phyloP scores from a whole-genome alignment of 192 early-diverging fungal genomes.

The Phlyctochytrium bullatum region DNA sequence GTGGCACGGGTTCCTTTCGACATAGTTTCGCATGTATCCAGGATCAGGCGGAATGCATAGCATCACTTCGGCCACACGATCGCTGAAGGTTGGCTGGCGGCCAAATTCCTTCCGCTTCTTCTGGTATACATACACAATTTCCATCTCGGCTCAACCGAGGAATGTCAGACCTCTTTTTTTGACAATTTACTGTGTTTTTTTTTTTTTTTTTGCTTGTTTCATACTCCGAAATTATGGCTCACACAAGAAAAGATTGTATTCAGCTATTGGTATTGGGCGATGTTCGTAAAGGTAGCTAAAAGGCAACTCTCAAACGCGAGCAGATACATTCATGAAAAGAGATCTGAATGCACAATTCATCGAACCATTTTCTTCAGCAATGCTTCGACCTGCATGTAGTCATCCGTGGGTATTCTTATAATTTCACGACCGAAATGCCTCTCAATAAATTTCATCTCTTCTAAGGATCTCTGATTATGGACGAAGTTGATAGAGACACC shows the following conservation, averaged over 20 bases:
- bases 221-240: too few relatives aligned
- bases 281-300: too few relatives aligned
- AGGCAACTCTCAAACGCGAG: too few relatives aligned
- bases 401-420: constrained; percentile 75
- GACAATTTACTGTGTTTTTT: too few relatives aligned
- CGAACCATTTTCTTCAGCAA: constrained; percentile 77
- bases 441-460: constrained; percentile 83
- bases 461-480: constrained; percentile 68
- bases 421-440: constrained; percentile 77
- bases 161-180: too few relatives aligned
- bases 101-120: constrained; percentile 59
- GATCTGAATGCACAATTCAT: too few relatives aligned
- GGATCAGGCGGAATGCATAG: constrained; percentile 48
- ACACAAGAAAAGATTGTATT: too few relatives aligned
- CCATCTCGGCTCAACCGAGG: too few relatives aligned
- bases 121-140: constrained; percentile 65
- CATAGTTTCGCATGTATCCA: constrained; percentile 45
- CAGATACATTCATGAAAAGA: too few relatives aligned
- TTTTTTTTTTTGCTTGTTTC: too few relatives aligned
- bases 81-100: constrained; percentile 48
- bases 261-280: too few relatives aligned
- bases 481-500: constrained; percentile 96
- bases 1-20: constrained; percentile 46
- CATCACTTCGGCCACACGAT: constrained; percentile 35
- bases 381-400: constrained; percentile 79